A percentile compares a stretch with the other conserved stretches of the same genome.
Evolutionary conservation across 2,329 filamentous ascomycete genomes (phyloP).

Genomic region (Aureobasidium zeae): DNA sequence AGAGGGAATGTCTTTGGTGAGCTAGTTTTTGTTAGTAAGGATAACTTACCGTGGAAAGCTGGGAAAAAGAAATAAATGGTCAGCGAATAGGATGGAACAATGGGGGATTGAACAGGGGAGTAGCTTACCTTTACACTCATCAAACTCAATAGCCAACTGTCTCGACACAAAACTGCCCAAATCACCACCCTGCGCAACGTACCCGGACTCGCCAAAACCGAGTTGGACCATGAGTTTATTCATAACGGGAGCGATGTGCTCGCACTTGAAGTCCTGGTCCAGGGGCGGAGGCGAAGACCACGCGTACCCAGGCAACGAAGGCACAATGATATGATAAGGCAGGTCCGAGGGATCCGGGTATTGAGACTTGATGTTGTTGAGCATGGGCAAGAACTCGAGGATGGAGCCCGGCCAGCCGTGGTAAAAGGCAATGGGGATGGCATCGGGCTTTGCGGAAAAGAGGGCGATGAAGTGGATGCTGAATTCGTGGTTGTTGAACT

Average conservation of each 20-base stretch:
- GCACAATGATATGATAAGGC: conserved; percentile 50
- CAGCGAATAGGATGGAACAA: not conserved
- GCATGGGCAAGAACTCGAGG: conserved; percentile 46
- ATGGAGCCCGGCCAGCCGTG: conserved; percentile 48
- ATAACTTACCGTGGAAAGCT: not conserved
- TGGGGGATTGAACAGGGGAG: not conserved
- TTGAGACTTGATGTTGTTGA: conserved; percentile 38
- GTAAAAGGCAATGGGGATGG: conserved; percentile 43
- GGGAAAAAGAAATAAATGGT: not conserved
- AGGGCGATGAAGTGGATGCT: conserved; percentile 47
- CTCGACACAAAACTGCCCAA: conserved; percentile 41
- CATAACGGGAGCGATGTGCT: conserved; percentile 37
- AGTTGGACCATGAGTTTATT: conserved; percentile 45
- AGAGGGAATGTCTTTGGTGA: too few species aligned
- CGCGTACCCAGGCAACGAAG: conserved; percentile 47
- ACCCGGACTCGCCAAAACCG: conserved; percentile 44
- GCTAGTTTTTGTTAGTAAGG: too few species aligned
- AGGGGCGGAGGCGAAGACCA: conserved; percentile 42
- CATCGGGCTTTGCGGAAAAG: conserved; percentile 42
- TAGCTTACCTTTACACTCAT: conserved; percentile 40
- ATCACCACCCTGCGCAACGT: conserved; percentile 50
- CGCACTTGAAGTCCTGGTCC: conserved; percentile 35
- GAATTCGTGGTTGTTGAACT: conserved; percentile 29
- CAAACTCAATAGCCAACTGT: conserved; percentile 33
- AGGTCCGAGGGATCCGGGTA: conserved; percentile 40